A percentile compares a stretch with the other conserved stretches of the same genome.
phyloP scores from a whole-genome alignment of 208 protist genomes.

The Trypanosoma conorhini region DNA sequence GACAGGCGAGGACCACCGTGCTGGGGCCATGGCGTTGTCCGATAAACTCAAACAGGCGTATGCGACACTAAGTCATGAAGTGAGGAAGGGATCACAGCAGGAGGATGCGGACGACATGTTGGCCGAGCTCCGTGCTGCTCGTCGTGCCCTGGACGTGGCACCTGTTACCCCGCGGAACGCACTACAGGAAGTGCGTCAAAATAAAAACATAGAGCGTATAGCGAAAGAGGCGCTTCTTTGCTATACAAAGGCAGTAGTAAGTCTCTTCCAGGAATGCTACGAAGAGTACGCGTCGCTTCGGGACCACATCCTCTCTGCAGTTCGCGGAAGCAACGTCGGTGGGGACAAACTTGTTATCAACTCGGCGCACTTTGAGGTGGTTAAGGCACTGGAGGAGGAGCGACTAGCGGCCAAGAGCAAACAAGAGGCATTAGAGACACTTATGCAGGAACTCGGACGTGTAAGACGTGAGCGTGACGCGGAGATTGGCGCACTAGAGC shows the following conservation, averaged over 20 bases:
- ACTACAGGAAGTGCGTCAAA: conserved; percentile 37
- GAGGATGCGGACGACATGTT: conserved; percentile 18
- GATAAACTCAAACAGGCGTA: conserved; percentile 15
- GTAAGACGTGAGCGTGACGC: conserved; percentile 48
- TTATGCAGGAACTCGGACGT: conserved; percentile 52
- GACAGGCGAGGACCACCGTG: neutral
- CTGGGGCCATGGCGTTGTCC: neutral
- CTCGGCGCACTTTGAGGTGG: conserved; percentile 50
- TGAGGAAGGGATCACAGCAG: neutral
- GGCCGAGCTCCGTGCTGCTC: conserved; percentile 23
- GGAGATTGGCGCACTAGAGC: conserved; percentile 51
- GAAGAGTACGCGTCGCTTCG: conserved; percentile 50
- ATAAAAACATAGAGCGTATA: conserved; percentile 42
- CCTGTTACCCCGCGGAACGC: conserved; percentile 29
- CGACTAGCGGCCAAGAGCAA: conserved; percentile 39
- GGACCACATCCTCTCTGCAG: conserved; percentile 40
- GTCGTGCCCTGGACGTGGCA: conserved; percentile 23
- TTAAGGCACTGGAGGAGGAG: conserved; percentile 57
- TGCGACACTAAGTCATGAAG: neutral
- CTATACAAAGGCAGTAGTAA: conserved; percentile 36
- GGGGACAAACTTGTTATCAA: conserved; percentile 42
- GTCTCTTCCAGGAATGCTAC: conserved; percentile 44
- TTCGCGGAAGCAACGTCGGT: conserved; percentile 36
- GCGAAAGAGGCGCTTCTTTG: conserved; percentile 30
- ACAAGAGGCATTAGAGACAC: conserved; percentile 45